Conservation (phyloP, 2,329 filamentous ascomycete genomes). For the Penicillium sp. region DNA sequence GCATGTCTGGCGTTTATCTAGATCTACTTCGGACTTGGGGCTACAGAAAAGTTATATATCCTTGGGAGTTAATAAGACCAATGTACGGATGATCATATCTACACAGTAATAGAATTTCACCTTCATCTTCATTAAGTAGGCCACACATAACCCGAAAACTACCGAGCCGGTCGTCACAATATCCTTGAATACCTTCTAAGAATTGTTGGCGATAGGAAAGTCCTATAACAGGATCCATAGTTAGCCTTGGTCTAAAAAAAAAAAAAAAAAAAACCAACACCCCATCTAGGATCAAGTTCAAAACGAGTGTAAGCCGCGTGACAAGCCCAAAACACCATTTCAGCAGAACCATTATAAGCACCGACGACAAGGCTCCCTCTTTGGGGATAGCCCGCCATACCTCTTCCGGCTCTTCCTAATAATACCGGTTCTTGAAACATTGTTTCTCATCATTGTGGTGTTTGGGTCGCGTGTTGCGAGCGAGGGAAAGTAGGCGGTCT, state of each 20-base stretch:
- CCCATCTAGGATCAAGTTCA: not conserved
- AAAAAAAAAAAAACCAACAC: too few relatives aligned
- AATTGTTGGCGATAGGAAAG: not conserved
- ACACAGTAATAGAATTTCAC: not conserved
- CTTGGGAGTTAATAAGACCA: constrained; percentile 29
- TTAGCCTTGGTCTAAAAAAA: too few relatives aligned
- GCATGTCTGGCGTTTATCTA: constrained; percentile 40
- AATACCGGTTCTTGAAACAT: constrained; percentile 46
- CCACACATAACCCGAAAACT: not conserved
- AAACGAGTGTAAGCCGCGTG: not conserved
- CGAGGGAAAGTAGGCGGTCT: not conserved
- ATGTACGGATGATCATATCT: constrained; percentile 11
- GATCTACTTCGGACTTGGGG: constrained; percentile 28
- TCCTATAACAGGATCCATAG: not conserved
- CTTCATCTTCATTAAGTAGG: not conserved
- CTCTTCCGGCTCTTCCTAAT: constrained; percentile 56
- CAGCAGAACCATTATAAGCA: constrained; percentile 56
- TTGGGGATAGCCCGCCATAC: constrained; percentile 42
- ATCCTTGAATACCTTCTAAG: too few relatives aligned
- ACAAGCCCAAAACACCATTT: constrained; percentile 32
- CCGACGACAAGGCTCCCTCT: constrained; percentile 44
- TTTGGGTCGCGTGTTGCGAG: constrained; percentile 19
- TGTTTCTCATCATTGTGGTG: constrained; percentile 48
- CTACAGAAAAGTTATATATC: constrained; percentile 46
- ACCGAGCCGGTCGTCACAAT: too few relatives aligned